Evolutionary conservation across 169 alveolate species (phyloP).

Genomic region (Cystoisospora suis): DNA sequence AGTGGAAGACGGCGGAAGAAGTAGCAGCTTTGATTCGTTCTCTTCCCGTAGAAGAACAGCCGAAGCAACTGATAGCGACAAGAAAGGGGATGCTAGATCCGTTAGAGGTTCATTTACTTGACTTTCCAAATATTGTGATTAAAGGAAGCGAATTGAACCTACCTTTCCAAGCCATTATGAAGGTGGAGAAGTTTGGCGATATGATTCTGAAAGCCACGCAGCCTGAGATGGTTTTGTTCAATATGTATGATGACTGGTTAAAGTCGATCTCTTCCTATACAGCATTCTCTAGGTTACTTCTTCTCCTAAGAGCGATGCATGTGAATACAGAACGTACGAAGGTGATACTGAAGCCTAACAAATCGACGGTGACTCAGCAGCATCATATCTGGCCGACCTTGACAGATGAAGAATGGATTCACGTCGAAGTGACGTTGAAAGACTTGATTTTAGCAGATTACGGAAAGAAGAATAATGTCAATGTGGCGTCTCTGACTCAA

Average conservation of each 20-base stretch:
- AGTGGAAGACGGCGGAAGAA: conserved; percentile 99
- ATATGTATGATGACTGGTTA: conserved; percentile 99
- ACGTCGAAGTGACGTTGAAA: conserved; percentile 98
- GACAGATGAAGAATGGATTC: conserved; percentile 99
- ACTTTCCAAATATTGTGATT: conserved; percentile 99
- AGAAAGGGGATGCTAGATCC: conserved; percentile 99
- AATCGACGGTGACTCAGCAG: conserved; percentile 96
- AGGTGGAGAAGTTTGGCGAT: conserved; percentile 99
- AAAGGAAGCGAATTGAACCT: conserved; percentile 97
- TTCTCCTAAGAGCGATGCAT: conserved; percentile 97
- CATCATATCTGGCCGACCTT: conserved; percentile 99
- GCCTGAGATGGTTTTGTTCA: conserved; percentile 99
- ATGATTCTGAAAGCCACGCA: conserved; percentile 98
- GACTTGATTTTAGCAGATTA: conserved; percentile 98
- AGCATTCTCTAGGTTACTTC: conserved; percentile 96
- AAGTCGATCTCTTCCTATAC: conserved; percentile 97
- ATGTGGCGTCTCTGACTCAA: conserved; percentile 98
- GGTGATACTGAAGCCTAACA: conserved; percentile 96
- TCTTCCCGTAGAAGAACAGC: conserved; percentile 99
- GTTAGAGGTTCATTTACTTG: conserved; percentile 98
- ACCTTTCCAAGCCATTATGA: conserved; percentile 99
- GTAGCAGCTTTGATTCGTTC: conserved; percentile 99
- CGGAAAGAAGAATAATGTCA: conserved; percentile 98
- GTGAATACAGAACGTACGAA: conserved; percentile 98
- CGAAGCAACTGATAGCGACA: conserved; percentile 99